phyloP scores from a whole-genome alignment of 768 basidiomycete species.

The Suillus fuscotomentosus region DNA sequence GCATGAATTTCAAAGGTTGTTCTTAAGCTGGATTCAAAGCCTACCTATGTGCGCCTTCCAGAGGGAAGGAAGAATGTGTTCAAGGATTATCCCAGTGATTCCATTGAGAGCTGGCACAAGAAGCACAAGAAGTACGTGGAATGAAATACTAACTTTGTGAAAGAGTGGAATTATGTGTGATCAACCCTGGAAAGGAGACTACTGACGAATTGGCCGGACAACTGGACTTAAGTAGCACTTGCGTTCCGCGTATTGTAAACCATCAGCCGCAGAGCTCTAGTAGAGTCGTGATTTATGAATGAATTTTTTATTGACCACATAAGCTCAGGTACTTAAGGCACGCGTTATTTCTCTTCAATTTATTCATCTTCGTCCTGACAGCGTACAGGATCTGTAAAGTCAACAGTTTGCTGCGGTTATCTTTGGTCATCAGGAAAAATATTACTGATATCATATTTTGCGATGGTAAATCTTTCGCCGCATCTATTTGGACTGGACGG shows the following conservation, averaged over 20 bases:
- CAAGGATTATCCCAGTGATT: constrained; percentile 40
- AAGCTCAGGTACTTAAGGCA: no score
- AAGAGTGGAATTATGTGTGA: not conserved
- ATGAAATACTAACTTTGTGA: constrained; percentile 6
- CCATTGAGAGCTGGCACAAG: constrained; percentile 63
- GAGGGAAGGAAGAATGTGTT: constrained; percentile 53
- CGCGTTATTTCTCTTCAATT: no score
- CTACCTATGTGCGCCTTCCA: constrained; percentile 60
- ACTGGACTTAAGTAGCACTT: not conserved
- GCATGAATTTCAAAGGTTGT: constrained; percentile 37
- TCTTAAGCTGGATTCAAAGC: constrained; percentile 48
- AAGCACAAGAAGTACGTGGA: constrained; percentile 42
- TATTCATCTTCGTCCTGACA: no score
- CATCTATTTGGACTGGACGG: constrained; percentile 18
- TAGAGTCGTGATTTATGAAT: no score
- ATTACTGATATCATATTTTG: no score
- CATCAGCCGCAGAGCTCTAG: no score
- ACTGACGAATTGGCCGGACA: not conserved
- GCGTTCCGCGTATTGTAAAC: not conserved
- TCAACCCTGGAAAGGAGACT: not conserved
- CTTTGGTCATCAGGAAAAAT: no score
- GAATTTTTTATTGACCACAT: no score
- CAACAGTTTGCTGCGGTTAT: no score
- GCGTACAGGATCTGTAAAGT: no score
- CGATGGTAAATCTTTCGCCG: no score